phyloP scores from a whole-genome alignment of 2,329 filamentous ascomycete species.

The Diaporthe eres region DNA sequence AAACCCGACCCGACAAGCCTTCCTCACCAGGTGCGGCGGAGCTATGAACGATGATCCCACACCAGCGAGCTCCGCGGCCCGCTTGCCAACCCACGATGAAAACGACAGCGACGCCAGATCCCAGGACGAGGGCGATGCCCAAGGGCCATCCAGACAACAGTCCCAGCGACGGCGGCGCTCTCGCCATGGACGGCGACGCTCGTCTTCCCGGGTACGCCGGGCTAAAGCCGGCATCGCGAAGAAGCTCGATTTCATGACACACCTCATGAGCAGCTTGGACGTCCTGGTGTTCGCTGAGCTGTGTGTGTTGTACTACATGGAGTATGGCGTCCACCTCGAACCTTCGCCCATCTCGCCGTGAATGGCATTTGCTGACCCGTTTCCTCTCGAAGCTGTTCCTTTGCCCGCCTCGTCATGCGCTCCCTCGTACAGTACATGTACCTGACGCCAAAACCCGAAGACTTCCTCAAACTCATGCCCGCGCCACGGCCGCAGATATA shows the following conservation, averaged over 20 bases:
- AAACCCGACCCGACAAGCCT: slow-evolving; percentile 43
- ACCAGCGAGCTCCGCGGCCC: slow-evolving; percentile 57
- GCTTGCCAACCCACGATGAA: slow-evolving; percentile 44
- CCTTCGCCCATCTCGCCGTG: slow-evolving; percentile 8
- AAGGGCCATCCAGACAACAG: slow-evolving; percentile 35
- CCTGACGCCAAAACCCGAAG: slow-evolving; percentile 73
- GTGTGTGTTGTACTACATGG: slow-evolving; percentile 78
- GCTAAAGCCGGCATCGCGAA: slow-evolving; percentile 58
- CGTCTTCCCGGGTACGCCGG: slow-evolving; percentile 41
- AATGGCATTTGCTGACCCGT: slow-evolving; percentile 41
- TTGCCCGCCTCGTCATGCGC: slow-evolving; percentile 73
- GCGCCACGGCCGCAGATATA: slow-evolving; percentile 70
- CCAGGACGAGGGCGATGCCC: slow-evolving; percentile 22
- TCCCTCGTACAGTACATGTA: slow-evolving; percentile 73
- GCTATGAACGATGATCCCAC: slow-evolving; percentile 62
- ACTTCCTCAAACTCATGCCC: slow-evolving; percentile 68
- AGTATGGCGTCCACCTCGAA: slow-evolving; percentile 60
- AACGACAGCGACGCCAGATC: slow-evolving; percentile 30
- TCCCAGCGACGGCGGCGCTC: slow-evolving; percentile 18
- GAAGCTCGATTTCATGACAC: slow-evolving; percentile 73
- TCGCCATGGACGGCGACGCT: slow-evolving; percentile 39
- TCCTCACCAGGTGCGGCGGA: slow-evolving; percentile 56
- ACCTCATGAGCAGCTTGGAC: slow-evolving; percentile 73
- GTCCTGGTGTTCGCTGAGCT: slow-evolving; percentile 75
- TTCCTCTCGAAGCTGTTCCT: slow-evolving; percentile 67